Conservation (phyloP, 73 alveolate species). For the Paramecium sexaurelia region DNA sequence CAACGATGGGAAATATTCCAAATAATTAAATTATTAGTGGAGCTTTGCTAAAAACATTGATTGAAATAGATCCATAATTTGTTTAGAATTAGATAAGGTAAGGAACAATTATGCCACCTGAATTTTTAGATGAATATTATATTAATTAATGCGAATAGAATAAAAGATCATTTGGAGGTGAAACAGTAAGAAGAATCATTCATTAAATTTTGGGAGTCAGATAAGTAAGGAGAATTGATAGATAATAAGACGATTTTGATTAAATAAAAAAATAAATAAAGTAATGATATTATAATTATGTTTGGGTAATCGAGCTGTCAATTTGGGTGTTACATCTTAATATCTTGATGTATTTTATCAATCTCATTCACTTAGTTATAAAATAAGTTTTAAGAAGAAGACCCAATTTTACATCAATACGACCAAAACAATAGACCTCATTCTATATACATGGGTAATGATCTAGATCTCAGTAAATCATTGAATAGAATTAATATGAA, state of each 20-base stretch:
- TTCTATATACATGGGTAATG: not conserved
- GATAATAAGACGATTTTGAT: not conserved
- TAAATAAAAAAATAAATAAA: not conserved
- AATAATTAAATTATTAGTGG: slow-evolving; percentile 5
- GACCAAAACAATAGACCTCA: slow-evolving; percentile 1
- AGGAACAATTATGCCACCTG: slow-evolving; percentile 15
- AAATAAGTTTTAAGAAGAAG: slow-evolving; percentile 28
- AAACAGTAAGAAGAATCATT: slow-evolving; percentile 40
- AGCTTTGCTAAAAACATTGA: not conserved
- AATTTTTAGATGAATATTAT: slow-evolving; percentile 25
- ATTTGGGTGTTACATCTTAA: not conserved
- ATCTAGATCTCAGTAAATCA: not conserved
- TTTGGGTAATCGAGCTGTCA: not conserved
- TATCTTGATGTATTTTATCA: slow-evolving; percentile 13
- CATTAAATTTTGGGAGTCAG: not conserved
- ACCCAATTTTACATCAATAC: not conserved
- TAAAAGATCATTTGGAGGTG: slow-evolving; percentile 43
- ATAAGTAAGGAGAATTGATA: not conserved
- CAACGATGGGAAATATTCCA: not conserved
- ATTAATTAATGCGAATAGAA: slow-evolving; percentile 1
- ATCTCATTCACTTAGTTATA: not conserved
- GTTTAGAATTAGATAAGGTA: not conserved
- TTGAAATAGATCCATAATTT: not conserved
- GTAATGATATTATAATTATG: slow-evolving; percentile 21
- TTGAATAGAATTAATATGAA: not conserved